Evolutionary conservation across 345 rosid genomes (phyloP).

Genomic region (Brassica incana): DNA sequence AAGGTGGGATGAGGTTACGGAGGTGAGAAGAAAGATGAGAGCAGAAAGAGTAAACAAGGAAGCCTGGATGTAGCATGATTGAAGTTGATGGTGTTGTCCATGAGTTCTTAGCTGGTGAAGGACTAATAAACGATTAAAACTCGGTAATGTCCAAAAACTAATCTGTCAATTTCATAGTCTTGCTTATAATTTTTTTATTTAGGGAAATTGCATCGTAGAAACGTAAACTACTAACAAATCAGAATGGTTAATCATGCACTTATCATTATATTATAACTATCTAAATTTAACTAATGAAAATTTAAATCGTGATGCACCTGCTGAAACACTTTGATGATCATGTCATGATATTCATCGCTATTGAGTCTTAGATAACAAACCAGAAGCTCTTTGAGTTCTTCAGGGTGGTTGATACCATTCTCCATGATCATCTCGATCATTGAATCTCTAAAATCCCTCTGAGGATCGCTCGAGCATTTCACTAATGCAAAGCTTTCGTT

Average conservation of each 20-base stretch:
- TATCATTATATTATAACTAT: slow-evolving; percentile 4
- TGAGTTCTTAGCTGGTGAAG: slow-evolving; percentile 54
- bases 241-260: slow-evolving; percentile 7
- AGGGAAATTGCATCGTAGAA: slow-evolving; percentile 6
- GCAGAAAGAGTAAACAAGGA: slow-evolving; percentile 29
- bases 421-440: slow-evolving; percentile 89
- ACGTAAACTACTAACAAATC: not conserved
- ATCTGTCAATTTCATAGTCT: not conserved
- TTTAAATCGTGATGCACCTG: slow-evolving; percentile 69
- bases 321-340: slow-evolving; percentile 85
- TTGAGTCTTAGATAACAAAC: slow-evolving; percentile 82
- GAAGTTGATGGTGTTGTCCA: slow-evolving; percentile 51
- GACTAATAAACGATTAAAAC: slow-evolving; percentile 37
- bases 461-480: slow-evolving; percentile 75
- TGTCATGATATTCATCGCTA: slow-evolving; percentile 65
- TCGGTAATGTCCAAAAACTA: slow-evolving; percentile 14
- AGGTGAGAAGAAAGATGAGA: slow-evolving; percentile 42
- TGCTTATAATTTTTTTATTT: not conserved
- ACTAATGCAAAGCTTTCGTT: slow-evolving; percentile 70
- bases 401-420: slow-evolving; percentile 54
- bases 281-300: slow-evolving; percentile 36
- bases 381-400: slow-evolving; percentile 81
- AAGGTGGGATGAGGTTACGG: slow-evolving; percentile 47
- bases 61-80: slow-evolving; percentile 50
- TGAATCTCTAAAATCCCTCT: slow-evolving; percentile 79